Percentiles rank a stretch among this genome's conserved stretches.
phyloP scores from a whole-genome alignment of 2,329 filamentous ascomycete genomes.

The Ophioceras dolichostomum region DNA sequence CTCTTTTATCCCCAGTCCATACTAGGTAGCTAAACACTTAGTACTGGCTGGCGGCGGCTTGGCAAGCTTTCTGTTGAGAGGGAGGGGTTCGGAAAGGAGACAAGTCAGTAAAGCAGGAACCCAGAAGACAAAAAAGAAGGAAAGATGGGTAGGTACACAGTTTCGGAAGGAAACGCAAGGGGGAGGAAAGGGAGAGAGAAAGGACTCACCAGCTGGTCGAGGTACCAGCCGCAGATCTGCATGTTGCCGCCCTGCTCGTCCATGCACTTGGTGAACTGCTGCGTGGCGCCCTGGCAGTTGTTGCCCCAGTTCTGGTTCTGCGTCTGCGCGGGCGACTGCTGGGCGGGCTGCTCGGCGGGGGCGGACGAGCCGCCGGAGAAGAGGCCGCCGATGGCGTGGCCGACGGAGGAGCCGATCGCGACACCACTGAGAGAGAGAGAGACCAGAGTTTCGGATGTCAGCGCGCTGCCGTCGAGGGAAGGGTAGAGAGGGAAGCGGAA shows the following conservation, averaged over 20 bases:
- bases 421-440: slow-evolving; percentile 72
- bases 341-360: slow-evolving; percentile 30
- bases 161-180: too few relatives aligned
- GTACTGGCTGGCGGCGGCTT: slow-evolving; percentile 62
- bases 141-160: too few relatives aligned
- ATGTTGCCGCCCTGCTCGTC: slow-evolving; percentile 90
- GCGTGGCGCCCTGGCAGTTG: slow-evolving; percentile 70
- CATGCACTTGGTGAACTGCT: slow-evolving; percentile 89
- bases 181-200: slow-evolving; percentile 16
- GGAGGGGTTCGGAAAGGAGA: not conserved
- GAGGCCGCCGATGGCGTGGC: slow-evolving; percentile 83
- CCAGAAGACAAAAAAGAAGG: not conserved
- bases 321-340: slow-evolving; percentile 37
- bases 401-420: slow-evolving; percentile 88
- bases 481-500: too few relatives aligned
- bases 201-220: slow-evolving; percentile 64
- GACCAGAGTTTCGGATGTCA: too few relatives aligned
- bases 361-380: slow-evolving; percentile 65
- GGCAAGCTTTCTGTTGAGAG: slow-evolving; percentile 58
- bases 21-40: too few relatives aligned
- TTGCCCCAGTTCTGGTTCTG: slow-evolving; percentile 42
- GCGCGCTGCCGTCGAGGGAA: too few relatives aligned
- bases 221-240: slow-evolving; percentile 94
- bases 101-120: slow-evolving; percentile 12
- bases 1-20: too few relatives aligned